phyloP scores from a whole-genome alignment of 2,329 filamentous ascomycete species.

The Calonectria crousiana region DNA sequence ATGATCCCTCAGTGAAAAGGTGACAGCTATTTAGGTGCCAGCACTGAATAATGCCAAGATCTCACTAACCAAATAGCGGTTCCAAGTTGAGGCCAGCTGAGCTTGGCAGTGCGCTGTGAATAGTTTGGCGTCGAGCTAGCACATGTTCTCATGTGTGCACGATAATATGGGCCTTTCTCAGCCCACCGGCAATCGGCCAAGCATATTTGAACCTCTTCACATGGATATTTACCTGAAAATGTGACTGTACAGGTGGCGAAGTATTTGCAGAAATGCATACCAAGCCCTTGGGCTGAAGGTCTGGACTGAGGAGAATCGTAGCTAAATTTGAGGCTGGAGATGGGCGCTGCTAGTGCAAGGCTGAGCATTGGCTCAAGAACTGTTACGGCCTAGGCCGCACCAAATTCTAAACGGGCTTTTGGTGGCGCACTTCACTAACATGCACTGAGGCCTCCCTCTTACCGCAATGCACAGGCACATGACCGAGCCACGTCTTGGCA shows the following conservation, averaged over 20 bases:
- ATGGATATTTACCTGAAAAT: background rate
- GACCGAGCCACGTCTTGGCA: background rate
- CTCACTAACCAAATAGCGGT: background rate
- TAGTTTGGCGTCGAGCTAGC: background rate
- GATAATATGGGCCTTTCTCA: background rate
- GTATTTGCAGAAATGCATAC: background rate
- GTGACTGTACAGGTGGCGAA: background rate
- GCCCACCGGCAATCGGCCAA: background rate
- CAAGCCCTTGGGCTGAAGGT: background rate
- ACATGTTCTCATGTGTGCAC: background rate
- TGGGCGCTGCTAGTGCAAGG: background rate
- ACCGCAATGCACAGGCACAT: background rate
- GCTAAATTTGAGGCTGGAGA: background rate
- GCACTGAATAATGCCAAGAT: background rate
- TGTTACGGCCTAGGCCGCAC: background rate
- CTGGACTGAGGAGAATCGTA: background rate
- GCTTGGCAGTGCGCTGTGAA: background rate
- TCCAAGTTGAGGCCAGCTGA: background rate
- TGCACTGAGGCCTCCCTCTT: background rate
- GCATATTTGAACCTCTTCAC: background rate
- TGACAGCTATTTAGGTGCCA: no score
- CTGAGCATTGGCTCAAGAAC: no score
- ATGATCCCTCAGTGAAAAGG: background rate
- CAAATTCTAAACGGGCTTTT: background rate
- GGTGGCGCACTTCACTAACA: background rate